These are phyloP conservation scores for Hippophae rhamnoides DNA, from an alignment of 306 rosid species.

Conservation along the genomic window DNA sequence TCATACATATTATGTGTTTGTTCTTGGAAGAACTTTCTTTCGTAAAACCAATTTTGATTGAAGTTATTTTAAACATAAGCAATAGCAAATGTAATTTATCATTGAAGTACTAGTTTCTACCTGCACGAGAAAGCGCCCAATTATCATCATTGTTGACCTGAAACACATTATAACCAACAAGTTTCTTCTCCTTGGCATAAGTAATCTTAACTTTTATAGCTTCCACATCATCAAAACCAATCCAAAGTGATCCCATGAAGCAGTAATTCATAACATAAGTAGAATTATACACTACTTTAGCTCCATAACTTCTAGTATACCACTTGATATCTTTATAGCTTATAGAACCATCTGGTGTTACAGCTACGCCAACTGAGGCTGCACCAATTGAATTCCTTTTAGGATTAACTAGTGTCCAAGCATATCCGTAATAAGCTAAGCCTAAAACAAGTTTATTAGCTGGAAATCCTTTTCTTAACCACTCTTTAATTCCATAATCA, in stretches of 20 bases:
- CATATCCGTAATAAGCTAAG: conserved; percentile 36
- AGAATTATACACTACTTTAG: conserved; percentile 13
- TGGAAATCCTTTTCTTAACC: conserved; percentile 21
- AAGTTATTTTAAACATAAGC: too few relatives aligned
- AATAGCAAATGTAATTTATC: too few relatives aligned
- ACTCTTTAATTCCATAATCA: conserved; percentile 20
- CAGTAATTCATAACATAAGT: conserved; percentile 29
- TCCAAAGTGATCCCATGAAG: conserved; percentile 29
- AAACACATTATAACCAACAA: conserved; percentile 30
- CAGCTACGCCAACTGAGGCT: conserved; percentile 10
- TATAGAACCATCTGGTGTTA: conserved; percentile 13
- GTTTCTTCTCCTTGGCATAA: conserved; percentile 24
- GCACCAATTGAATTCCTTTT: conserved; percentile 17
- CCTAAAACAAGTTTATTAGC: conserved; percentile 24
- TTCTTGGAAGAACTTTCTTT: too few relatives aligned
- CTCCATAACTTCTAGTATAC: conserved; percentile 5
- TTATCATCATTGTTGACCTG: conserved; percentile 25
- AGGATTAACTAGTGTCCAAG: conserved; percentile 29
- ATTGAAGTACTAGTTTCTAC: conserved; percentile 5
- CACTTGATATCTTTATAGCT: conserved; percentile 22
- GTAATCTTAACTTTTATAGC: conserved; percentile 26
- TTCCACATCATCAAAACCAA: conserved; percentile 38
- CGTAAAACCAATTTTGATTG: too few relatives aligned
- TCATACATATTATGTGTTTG: too few relatives aligned
- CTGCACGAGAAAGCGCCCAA: conserved; percentile 40